These are phyloP conservation scores for Tulasnella sp. DNA, from an alignment of 768 basidiomycete genomes.

Conservation along the genomic window DNA sequence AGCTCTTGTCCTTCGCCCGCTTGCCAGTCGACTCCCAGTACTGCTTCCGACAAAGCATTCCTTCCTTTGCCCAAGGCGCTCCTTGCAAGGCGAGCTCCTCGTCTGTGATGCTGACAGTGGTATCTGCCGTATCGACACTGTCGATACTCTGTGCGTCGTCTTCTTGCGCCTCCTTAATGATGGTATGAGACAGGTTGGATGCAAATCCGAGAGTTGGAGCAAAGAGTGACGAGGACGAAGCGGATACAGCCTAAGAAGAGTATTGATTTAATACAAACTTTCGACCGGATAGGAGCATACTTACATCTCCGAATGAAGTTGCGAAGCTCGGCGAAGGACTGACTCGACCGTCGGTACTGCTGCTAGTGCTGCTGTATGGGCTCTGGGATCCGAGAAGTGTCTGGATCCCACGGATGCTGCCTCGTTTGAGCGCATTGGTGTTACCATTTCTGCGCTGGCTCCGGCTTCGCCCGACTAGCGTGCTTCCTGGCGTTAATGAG, in stretches of 20 bases:
- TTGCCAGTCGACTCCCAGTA: slow-evolving; percentile 87
- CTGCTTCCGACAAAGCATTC: slow-evolving; percentile 89
- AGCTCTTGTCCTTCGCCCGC: slow-evolving; percentile 80
- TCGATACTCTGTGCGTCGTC: slow-evolving; percentile 71
- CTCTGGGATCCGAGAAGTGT: slow-evolving; percentile 71
- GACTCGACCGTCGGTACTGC: slow-evolving; percentile 72
- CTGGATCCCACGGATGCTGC: slow-evolving; percentile 85
- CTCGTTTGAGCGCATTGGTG: slow-evolving; percentile 74
- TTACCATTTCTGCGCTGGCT: slow-evolving; percentile 53
- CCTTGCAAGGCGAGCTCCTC: slow-evolving; percentile 94
- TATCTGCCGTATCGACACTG: slow-evolving; percentile 63
- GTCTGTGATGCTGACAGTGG: slow-evolving; percentile 82
- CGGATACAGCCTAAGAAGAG: slow-evolving; percentile 52
- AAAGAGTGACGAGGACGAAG: slow-evolving; percentile 64
- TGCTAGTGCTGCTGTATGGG: slow-evolving; percentile 80
- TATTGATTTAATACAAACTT: neutral
- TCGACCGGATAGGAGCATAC: slow-evolving; percentile 30
- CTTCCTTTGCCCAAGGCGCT: slow-evolving; percentile 98
- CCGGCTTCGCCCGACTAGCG: slow-evolving; percentile 55
- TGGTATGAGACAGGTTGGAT: slow-evolving; percentile 90
- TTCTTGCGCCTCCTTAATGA: slow-evolving; percentile 92
- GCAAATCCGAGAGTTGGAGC: slow-evolving; percentile 93
- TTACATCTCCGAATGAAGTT: slow-evolving; percentile 79
- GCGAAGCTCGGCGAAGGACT: slow-evolving; percentile 94
- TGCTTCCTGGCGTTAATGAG: slow-evolving; percentile 53